Conservation (phyloP, 495 filamentous ascomycete genomes). For the Annulohypoxylon nitens region DNA sequence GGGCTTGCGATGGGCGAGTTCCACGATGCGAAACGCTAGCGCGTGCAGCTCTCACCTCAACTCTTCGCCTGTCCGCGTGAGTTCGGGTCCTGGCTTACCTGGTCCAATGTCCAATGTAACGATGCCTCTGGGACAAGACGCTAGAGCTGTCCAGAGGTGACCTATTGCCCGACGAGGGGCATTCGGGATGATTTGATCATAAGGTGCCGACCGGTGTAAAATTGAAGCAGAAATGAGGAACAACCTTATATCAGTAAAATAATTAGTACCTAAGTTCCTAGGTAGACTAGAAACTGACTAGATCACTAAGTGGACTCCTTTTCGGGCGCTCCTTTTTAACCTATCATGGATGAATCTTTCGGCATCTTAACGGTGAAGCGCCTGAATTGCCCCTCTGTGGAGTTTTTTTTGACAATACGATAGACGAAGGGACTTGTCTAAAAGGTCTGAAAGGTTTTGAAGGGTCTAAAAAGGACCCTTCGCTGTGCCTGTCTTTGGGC, state of each 20-base stretch:
- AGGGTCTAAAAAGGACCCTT: not conserved
- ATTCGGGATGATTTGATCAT: conserved; percentile 26
- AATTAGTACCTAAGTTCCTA: not conserved
- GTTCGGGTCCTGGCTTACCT: conserved; percentile 28
- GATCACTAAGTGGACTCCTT: conserved; percentile 36
- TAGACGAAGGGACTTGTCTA: not conserved
- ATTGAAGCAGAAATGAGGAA: conserved; percentile 25
- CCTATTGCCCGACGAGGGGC: conserved; percentile 19
- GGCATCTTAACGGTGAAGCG: conserved; percentile 28
- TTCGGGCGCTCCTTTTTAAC: conserved; percentile 36
- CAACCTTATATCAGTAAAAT: conserved; percentile 4
- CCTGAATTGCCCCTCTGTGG: conserved; percentile 40
- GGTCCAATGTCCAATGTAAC: conserved; percentile 25
- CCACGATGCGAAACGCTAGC: conserved; percentile 45
- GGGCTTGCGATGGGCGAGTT: conserved; percentile 16
- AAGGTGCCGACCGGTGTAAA: conserved; percentile 25
- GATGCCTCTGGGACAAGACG: conserved; percentile 27
- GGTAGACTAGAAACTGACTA: conserved; percentile 4
- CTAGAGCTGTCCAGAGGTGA: conserved; percentile 13
- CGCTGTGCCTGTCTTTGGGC: conserved; percentile 8
- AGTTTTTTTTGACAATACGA: conserved; percentile 25
- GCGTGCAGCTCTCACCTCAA: conserved; percentile 33
- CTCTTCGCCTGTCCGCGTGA: conserved; percentile 26
- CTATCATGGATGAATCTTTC: not conserved
- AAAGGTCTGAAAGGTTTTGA: not conserved